A percentile compares a stretch with the other conserved stretches of the same genome.
phyloP scores from a whole-genome alignment of 441 rosid genomes.

The Raphanus hybrid region DNA sequence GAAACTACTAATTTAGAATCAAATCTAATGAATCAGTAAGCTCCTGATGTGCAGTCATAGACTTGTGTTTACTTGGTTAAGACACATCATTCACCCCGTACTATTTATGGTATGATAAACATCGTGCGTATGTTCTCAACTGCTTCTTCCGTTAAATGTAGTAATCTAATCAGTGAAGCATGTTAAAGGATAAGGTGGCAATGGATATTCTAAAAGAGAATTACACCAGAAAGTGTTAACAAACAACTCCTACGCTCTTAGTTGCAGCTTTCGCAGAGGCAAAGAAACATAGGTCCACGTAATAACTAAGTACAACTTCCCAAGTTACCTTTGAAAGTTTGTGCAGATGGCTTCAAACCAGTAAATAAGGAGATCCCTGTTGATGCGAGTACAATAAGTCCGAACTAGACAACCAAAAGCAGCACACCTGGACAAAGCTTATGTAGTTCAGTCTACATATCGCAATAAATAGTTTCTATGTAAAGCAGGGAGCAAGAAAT shows the following conservation, averaged over 20 bases:
- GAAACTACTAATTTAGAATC: neutral
- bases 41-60: conserved; percentile 20
- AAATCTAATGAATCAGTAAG: conserved; percentile 21
- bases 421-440: conserved; percentile 69
- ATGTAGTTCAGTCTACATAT: conserved; percentile 30
- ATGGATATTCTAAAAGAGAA: conserved; percentile 18
- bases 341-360: conserved; percentile 89
- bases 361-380: conserved; percentile 61
- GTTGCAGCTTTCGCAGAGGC: conserved; percentile 13
- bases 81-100: neutral
- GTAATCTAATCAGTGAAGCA: conserved; percentile 6
- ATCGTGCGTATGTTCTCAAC: conserved; percentile 8
- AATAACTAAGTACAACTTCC: conserved; percentile 17
- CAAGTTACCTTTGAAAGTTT: conserved; percentile 78
- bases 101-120: conserved; percentile 11
- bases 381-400: conserved; percentile 64
- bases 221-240: conserved; percentile 17
- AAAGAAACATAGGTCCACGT: conserved; percentile 17
- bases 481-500: conserved; percentile 14
- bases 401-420: conserved; percentile 72
- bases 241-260: conserved; percentile 30
- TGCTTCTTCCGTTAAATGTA: conserved; percentile 18
- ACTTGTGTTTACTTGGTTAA: conserved; percentile 15
- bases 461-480: conserved; percentile 9
- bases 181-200: conserved; percentile 14